Evolutionary conservation across 225 moss, liverwort and hornwort genomes (phyloP).

Genomic region (Marchantia paleacea): DNA sequence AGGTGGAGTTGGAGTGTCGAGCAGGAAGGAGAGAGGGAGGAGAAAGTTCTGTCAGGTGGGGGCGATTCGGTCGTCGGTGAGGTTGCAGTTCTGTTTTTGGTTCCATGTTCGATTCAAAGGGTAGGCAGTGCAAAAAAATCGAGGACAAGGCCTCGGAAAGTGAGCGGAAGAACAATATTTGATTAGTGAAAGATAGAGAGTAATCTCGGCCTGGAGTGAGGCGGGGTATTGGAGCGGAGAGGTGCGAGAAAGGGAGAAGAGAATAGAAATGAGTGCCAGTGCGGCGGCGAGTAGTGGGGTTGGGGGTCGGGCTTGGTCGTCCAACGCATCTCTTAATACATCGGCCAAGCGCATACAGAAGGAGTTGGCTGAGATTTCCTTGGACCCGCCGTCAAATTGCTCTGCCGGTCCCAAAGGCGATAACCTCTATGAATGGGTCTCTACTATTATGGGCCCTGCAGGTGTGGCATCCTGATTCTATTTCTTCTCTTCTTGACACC

Average conservation of each 20-base stretch:
- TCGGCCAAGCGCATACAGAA: conserved; percentile 99
- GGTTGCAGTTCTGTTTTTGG: not conserved
- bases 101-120: conserved; percentile 3
- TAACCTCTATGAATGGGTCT: conserved; percentile 99
- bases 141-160: not conserved
- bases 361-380: conserved; percentile 94
- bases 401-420: conserved; percentile 98
- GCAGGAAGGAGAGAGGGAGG: not conserved
- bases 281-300: conserved; percentile 53
- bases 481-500: not conserved
- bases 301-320: conserved; percentile 57
- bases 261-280: conserved; percentile 58
- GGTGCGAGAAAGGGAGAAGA: conserved; percentile 1
- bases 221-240: not conserved
- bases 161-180: not conserved
- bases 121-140: not conserved
- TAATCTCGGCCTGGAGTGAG: not conserved
- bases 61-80: not conserved
- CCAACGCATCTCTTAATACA: conserved; percentile 75
- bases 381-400: conserved; percentile 98
- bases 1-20: not conserved
- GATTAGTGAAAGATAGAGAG: not conserved
- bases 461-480: conserved; percentile 35
- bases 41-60: not conserved
- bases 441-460: conserved; percentile 96